phyloP scores from a whole-genome alignment of 306 rosid species.

The Cicer bijugum region DNA sequence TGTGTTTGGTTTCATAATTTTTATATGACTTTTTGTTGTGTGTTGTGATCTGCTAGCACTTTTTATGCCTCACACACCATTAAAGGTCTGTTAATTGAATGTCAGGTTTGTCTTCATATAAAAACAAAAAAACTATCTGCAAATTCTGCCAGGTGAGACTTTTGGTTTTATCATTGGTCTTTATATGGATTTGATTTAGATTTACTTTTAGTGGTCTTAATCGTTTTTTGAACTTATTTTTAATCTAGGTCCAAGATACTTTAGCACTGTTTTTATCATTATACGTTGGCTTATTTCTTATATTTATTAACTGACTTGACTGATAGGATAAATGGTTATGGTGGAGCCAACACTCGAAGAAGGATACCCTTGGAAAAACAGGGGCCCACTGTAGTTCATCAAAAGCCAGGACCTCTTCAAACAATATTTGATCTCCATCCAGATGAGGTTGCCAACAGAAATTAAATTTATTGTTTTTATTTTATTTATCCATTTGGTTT shows the following conservation, averaged over 20 bases:
- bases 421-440: constrained; percentile 85
- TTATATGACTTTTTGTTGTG: constrained; percentile 31
- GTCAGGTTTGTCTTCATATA: constrained; percentile 91
- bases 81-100: constrained; percentile 45
- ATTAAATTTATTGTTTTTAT: constrained; percentile 31
- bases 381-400: constrained; percentile 89
- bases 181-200: constrained; percentile 10
- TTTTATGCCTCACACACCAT: constrained; percentile 41
- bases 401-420: constrained; percentile 97
- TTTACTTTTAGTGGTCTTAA: constrained; percentile 29
- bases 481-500: constrained; percentile 24
- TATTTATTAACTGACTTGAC: constrained; percentile 37
- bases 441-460: constrained; percentile 70
- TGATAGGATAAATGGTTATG: constrained; percentile 72
- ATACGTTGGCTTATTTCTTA: constrained; percentile 32
- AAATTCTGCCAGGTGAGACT: constrained; percentile 72
- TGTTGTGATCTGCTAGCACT: constrained; percentile 34
- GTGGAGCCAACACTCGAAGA: constrained; percentile 75
- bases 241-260: constrained; percentile 33
- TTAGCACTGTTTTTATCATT: constrained; percentile 35
- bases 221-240: constrained; percentile 14
- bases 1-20: constrained; percentile 36
- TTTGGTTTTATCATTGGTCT: constrained; percentile 39
- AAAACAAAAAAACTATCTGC: constrained; percentile 66
- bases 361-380: constrained; percentile 69